Conservation (phyloP, 129 eudicot genomes). For the Apium graveolens region DNA sequence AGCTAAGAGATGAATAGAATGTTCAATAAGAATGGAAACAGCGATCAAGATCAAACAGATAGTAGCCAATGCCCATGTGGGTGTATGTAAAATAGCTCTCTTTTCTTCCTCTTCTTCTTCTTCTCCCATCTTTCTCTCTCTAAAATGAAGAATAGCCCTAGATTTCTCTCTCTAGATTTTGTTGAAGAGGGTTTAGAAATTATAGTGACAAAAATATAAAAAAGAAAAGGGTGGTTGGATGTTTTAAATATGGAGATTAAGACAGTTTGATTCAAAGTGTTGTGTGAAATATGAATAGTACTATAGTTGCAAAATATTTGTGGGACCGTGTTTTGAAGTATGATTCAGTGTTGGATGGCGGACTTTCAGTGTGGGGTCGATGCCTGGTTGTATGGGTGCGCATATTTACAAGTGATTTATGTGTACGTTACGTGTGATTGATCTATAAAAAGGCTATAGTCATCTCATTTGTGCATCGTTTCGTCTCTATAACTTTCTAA, state of each 20-base stretch:
- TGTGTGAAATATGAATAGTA: not conserved
- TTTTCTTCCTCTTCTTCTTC: constrained; percentile 14
- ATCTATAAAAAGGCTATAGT: not conserved
- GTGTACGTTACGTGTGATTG: not conserved
- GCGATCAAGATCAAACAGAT: constrained; percentile 39
- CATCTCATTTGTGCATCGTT: too few species aligned
- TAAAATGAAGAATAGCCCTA: not conserved
- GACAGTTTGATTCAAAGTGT: not conserved
- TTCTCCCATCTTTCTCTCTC: constrained; percentile 22
- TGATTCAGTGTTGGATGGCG: constrained; percentile 6
- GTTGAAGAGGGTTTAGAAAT: not conserved
- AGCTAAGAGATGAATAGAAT: constrained; percentile 48
- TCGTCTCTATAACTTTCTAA: too few species aligned
- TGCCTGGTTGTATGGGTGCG: not conserved
- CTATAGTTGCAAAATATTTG: not conserved
- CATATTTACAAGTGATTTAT: too few species aligned
- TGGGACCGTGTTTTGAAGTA: not conserved
- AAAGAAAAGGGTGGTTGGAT: not conserved
- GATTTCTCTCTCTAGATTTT: constrained; percentile 12
- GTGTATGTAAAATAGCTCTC: constrained; percentile 31
- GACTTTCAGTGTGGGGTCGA: not conserved
- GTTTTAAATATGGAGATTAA: not conserved
- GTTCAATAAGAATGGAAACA: constrained; percentile 40
- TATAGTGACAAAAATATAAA: too few species aligned
- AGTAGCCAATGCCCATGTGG: constrained; percentile 67